A percentile compares a stretch with the other conserved stretches of the same genome.
Evolutionary conservation across 2,329 filamentous ascomycete genomes (phyloP).

Genomic region (Didymella exigua): DNA sequence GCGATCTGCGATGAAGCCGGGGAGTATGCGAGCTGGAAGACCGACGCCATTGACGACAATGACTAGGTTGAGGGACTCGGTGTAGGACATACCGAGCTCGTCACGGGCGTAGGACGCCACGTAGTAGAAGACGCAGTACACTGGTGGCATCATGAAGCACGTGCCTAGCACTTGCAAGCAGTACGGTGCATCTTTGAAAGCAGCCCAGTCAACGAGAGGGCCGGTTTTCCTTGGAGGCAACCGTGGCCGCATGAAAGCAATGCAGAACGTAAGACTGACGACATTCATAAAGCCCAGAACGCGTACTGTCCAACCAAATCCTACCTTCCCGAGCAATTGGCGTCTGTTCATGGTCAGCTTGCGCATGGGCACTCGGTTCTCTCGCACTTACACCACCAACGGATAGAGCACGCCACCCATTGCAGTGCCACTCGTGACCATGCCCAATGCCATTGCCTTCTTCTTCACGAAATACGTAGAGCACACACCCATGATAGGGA

Average conservation of each 20-base stretch:
- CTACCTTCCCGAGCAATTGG: conserved; percentile 55
- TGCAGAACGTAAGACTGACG: conserved; percentile 41
- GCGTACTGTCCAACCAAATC: conserved; percentile 42
- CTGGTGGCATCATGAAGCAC: conserved; percentile 55
- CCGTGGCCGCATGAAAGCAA: conserved; percentile 53
- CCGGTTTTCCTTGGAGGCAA: conserved; percentile 58
- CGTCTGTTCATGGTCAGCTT: neutral
- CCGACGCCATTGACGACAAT: conserved; percentile 64
- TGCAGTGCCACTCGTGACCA: conserved; percentile 63
- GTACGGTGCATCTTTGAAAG: conserved; percentile 64
- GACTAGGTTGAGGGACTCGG: conserved; percentile 60
- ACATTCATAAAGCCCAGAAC: conserved; percentile 53
- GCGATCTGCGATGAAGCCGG: conserved; percentile 61
- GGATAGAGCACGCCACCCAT: conserved; percentile 69
- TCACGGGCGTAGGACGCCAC: conserved; percentile 48
- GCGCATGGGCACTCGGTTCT: neutral
- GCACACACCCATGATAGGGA: conserved; percentile 40
- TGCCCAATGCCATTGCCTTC: conserved; percentile 63
- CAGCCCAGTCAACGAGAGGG: conserved; percentile 60
- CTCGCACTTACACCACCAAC: conserved; percentile 45
- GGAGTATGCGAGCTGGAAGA: conserved; percentile 59
- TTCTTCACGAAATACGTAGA: conserved; percentile 64
- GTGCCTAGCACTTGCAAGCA: conserved; percentile 55
- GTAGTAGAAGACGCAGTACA: conserved; percentile 53
- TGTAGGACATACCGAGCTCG: conserved; percentile 54